Conservation (phyloP, 805 yeast species). For the Saccharomycopsis microspora region DNA sequence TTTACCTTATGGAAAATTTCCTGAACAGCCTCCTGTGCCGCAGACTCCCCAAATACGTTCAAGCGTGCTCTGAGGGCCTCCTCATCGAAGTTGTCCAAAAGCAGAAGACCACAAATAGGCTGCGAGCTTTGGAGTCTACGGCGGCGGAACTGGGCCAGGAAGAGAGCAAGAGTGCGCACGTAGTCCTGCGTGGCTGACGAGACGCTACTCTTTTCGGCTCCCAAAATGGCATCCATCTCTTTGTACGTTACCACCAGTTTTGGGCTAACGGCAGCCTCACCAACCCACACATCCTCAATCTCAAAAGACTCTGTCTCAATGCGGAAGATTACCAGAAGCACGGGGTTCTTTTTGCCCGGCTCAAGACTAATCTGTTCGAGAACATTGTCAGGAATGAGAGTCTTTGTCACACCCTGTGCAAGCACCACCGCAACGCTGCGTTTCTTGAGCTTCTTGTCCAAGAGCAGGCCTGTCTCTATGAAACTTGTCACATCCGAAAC, state of each 20-base stretch:
- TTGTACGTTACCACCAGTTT: slow-evolving; percentile 42
- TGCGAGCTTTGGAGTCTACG: slow-evolving; percentile 45
- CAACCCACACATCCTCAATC: slow-evolving; percentile 66
- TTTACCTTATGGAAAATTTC: slow-evolving; percentile 79
- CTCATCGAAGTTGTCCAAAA: slow-evolving; percentile 77
- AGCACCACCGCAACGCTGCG: slow-evolving; percentile 82
- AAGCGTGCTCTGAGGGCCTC: slow-evolving; percentile 63
- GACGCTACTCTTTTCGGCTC: slow-evolving; percentile 19
- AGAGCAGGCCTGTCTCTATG: slow-evolving; percentile 57
- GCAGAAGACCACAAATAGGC: slow-evolving; percentile 34
- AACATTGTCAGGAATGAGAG: slow-evolving; percentile 58
- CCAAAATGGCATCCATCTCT: slow-evolving; percentile 42
- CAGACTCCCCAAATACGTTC: slow-evolving; percentile 56
- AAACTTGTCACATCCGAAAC: slow-evolving; percentile 68
- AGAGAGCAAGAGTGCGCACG: slow-evolving; percentile 48
- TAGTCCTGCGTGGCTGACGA: slow-evolving; percentile 54
- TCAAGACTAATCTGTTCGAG: slow-evolving; percentile 50
- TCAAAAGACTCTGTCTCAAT: slow-evolving; percentile 64
- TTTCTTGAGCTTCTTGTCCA: slow-evolving; percentile 85
- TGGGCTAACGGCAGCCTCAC: slow-evolving; percentile 61
- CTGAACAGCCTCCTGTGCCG: slow-evolving; percentile 46
- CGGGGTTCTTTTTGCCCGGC: slow-evolving; percentile 47
- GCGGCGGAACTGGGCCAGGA: slow-evolving; percentile 59
- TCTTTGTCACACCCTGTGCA: slow-evolving; percentile 58
- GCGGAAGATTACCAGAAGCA: slow-evolving; percentile 70